A percentile compares a stretch with the other conserved stretches of the same genome.
These are phyloP conservation scores for Pythium sukuiense DNA, from an alignment of 352 stramenopile species.

Conservation along the genomic window DNA sequence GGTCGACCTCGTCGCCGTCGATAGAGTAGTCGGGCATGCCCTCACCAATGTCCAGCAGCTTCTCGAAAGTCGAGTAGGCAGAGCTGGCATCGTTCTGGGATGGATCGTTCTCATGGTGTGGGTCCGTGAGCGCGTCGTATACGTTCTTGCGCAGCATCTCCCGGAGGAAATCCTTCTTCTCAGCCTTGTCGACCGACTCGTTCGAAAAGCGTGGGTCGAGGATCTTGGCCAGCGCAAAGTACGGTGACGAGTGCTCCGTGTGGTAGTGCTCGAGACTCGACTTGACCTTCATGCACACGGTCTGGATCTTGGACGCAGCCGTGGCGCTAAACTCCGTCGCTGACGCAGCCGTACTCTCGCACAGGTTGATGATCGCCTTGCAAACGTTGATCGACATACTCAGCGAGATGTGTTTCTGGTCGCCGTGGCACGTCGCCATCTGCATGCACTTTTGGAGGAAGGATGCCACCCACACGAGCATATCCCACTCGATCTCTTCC, in stretches of 20 bases:
- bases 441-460: conserved; percentile 81
- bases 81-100: conserved; percentile 58
- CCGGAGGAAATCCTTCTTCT: conserved; percentile 75
- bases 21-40: conserved; percentile 78
- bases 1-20: conserved; percentile 75
- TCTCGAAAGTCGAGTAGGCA: conserved; percentile 81
- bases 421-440: conserved; percentile 76
- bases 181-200: conserved; percentile 70
- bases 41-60: conserved; percentile 78
- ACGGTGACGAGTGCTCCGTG: conserved; percentile 65
- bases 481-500: conserved; percentile 78
- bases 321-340: conserved; percentile 56
- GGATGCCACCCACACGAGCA: conserved; percentile 67
- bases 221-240: conserved; percentile 76
- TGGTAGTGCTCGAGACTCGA: conserved; percentile 66
- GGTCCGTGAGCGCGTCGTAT: conserved; percentile 61
- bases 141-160: conserved; percentile 76
- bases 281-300: conserved; percentile 77
- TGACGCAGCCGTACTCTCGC: conserved; percentile 64
- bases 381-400: conserved; percentile 81
- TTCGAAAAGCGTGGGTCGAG: conserved; percentile 80
- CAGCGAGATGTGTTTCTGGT: conserved; percentile 76
- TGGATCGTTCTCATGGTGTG: conserved; percentile 54
- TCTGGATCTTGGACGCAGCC: conserved; percentile 65
- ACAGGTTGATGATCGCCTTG: conserved; percentile 78